Evolutionary conservation across 163 green algal species (phyloP).

Genomic region (Scenedesmus sp.): DNA sequence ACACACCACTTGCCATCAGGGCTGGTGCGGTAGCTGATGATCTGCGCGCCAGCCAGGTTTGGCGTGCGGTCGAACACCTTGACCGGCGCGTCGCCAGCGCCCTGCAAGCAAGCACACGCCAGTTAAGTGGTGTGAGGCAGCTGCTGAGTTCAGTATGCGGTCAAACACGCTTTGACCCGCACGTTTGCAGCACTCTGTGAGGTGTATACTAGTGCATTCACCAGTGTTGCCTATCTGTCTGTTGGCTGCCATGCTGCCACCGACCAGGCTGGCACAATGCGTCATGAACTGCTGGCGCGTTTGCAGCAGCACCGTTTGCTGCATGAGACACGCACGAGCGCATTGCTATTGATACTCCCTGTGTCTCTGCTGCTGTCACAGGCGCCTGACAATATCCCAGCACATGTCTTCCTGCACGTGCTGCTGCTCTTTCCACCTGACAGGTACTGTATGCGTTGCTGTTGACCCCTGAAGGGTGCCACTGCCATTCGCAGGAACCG

Average conservation of each 20-base stretch:
- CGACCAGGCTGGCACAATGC: too few species aligned
- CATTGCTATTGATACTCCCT: too few species aligned
- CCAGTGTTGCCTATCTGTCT: too few species aligned
- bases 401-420: not conserved
- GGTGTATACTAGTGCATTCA: too few species aligned
- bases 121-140: not conserved
- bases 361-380: too few species aligned
- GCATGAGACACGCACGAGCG: too few species aligned
- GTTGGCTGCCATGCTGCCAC: too few species aligned
- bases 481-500: not conserved
- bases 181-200: not conserved
- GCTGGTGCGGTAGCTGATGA: slow-evolving; percentile 97
- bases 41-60: slow-evolving; percentile 96
- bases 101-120: slow-evolving; percentile 63
- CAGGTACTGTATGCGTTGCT: too few species aligned
- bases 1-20: slow-evolving; percentile 96
- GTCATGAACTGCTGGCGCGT: too few species aligned
- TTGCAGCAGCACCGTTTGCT: too few species aligned
- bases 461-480: not conserved
- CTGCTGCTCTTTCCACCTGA: not conserved
- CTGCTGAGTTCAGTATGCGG: not conserved
- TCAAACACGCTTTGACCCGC: not conserved
- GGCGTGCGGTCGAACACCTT: slow-evolving; percentile 98
- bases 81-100: slow-evolving; percentile 71
- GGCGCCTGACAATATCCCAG: too few species aligned